phyloP scores from a whole-genome alignment of 1,284 basidiomycete genomes.

The Pascua guehoae region DNA sequence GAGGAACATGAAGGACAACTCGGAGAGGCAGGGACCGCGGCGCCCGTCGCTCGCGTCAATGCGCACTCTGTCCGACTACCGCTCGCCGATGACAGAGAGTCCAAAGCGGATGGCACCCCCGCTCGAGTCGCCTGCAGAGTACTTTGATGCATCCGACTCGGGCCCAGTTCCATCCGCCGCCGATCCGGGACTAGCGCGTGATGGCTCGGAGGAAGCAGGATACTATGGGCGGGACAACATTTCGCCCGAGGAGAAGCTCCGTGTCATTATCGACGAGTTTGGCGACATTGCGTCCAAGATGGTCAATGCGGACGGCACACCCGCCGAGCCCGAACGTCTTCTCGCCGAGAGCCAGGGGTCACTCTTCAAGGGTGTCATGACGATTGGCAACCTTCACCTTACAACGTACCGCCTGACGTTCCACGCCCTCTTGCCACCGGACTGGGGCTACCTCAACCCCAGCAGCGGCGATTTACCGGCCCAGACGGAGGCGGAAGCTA shows the following conservation, averaged over 20 bases:
- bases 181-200: not conserved
- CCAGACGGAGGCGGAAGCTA: conserved; percentile 12
- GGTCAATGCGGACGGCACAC: conserved; percentile 54
- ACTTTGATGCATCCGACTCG: no score
- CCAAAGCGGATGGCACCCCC: no score
- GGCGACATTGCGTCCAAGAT: conserved; percentile 44
- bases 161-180: not conserved
- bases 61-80: not conserved
- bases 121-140: not conserved
- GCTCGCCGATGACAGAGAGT: no score
- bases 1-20: not conserved
- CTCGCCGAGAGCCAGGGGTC: conserved; percentile 57
- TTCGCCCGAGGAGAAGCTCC: conserved; percentile 40
- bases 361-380: conserved; percentile 53
- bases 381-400: conserved; percentile 62
- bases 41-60: not conserved
- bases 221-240: conserved; percentile 18
- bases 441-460: conserved; percentile 17
- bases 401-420: conserved; percentile 65
- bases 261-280: conserved; percentile 46
- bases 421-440: conserved; percentile 61
- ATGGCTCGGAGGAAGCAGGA: not conserved
- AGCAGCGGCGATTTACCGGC: conserved; percentile 28
- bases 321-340: conserved; percentile 54
- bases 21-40: not conserved